phyloP scores from a whole-genome alignment of 108 stramenopile genomes.

The Discostella pseudostelligera region DNA sequence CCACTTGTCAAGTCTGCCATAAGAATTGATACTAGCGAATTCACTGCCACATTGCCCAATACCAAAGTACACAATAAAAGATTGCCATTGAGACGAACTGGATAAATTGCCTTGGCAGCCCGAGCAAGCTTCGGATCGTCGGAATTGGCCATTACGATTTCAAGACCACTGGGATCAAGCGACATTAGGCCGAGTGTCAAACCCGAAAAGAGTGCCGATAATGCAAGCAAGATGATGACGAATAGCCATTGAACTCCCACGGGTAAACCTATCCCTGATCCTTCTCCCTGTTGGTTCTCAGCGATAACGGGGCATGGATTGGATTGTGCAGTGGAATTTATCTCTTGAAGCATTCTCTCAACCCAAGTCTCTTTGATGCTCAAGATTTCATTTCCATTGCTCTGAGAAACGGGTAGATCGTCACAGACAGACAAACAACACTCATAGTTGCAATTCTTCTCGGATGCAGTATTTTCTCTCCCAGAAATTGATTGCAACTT shows the following conservation, averaged over 20 bases:
- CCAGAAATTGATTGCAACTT: too few species aligned
- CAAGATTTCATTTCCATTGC: background rate
- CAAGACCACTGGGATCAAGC: slow-evolving; percentile 94
- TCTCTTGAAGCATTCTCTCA: background rate
- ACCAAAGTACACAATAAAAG: slow-evolving; percentile 95
- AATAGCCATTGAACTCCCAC: slow-evolving; percentile 57
- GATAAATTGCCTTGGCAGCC: slow-evolving; percentile 78
- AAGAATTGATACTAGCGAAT: slow-evolving; percentile 92
- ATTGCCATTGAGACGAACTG: slow-evolving; percentile 92
- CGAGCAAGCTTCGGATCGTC: slow-evolving; percentile 59
- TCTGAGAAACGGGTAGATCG: slow-evolving; percentile 12
- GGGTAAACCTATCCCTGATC: slow-evolving; percentile 35
- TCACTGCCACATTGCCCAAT: slow-evolving; percentile 96
- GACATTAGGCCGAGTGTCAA: slow-evolving; percentile 95
- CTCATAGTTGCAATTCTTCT: slow-evolving; percentile 16
- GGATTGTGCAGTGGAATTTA: background rate
- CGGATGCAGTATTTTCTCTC: background rate
- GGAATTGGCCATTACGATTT: slow-evolving; percentile 88
- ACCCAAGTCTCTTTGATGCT: background rate
- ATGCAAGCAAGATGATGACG: slow-evolving; percentile 54
- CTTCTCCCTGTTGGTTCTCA: slow-evolving; percentile 1
- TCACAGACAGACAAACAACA: slow-evolving; percentile 8
- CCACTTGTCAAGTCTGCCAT: slow-evolving; percentile 87
- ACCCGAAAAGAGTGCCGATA: slow-evolving; percentile 90
- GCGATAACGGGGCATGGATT: slow-evolving; percentile 15